phyloP scores from a whole-genome alignment of 2,329 filamentous ascomycete species.

The Leptographium radiaticola region DNA sequence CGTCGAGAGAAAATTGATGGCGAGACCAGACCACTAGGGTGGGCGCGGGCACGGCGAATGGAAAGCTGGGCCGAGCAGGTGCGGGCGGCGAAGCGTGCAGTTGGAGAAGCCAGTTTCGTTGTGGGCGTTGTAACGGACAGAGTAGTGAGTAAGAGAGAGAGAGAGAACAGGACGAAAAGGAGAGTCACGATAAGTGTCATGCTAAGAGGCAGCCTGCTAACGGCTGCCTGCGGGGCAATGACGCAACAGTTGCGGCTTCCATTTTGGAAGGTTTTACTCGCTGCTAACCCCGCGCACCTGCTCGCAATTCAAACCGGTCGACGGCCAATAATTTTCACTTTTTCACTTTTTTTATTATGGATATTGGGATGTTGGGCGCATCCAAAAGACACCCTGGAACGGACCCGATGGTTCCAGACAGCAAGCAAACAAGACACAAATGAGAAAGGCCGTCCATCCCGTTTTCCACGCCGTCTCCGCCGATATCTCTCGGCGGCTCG shows the following conservation, averaged over 20 bases:
- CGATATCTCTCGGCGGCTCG: neutral
- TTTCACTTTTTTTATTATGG: conserved; percentile 1
- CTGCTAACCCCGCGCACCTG: neutral
- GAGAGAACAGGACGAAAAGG: neutral
- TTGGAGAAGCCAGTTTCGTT: neutral
- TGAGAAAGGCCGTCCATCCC: conserved; percentile 7
- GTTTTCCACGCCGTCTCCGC: neutral
- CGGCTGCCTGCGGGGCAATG: neutral
- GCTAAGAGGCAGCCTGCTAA: neutral
- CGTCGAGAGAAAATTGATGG: neutral
- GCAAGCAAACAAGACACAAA: conserved; percentile 23
- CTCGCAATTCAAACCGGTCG: neutral
- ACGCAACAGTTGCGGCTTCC: neutral
- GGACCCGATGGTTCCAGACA: neutral
- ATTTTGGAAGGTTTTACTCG: neutral
- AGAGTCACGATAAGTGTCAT: neutral
- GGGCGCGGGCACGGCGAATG: neutral
- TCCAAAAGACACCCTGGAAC: conserved; percentile 1
- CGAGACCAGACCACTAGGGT: neutral
- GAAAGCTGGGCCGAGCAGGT: neutral
- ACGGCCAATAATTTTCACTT: neutral
- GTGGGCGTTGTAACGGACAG: neutral
- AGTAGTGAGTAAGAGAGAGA: neutral
- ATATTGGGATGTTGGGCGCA: conserved; percentile 1
- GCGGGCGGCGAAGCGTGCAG: neutral